Evolutionary conservation across 331 rosid species (phyloP).

Genomic region (Quercus lobata): DNA sequence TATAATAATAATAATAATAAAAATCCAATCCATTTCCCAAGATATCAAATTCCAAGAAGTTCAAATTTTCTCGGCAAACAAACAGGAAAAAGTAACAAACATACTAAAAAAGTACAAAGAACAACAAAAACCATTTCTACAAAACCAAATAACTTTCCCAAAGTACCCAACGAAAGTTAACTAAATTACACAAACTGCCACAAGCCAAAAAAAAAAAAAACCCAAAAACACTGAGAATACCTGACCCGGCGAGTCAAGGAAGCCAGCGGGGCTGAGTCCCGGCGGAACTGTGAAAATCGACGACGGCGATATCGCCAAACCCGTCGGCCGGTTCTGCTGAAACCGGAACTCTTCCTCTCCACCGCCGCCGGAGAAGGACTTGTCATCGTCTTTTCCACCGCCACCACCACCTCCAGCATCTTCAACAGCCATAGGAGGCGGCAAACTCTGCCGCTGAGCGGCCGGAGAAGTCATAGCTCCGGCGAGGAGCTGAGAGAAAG

Average conservation of each 20-base stretch:
- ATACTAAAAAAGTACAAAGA: background rate
- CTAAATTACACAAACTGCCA: background rate
- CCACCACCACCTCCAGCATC: too few species aligned
- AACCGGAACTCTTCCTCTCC: conserved; percentile 22
- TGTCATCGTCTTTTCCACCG: background rate
- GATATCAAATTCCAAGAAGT: background rate
- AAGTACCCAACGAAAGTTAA: background rate
- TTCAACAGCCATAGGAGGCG: background rate
- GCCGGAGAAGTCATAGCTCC: conserved; percentile 71
- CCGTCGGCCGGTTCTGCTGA: conserved; percentile 21
- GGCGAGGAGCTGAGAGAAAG: conserved; percentile 85
- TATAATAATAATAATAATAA: too few species aligned
- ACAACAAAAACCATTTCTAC: too few species aligned
- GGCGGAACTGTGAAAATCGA: conserved; percentile 26
- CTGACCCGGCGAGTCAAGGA: conserved; percentile 53
- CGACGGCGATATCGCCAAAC: conserved; percentile 21
- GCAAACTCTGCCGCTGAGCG: background rate
- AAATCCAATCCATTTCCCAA: background rate
- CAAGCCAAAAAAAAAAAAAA: background rate
- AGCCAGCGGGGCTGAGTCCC: conserved; percentile 26
- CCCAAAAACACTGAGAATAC: conserved; percentile 15
- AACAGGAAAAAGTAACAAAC: background rate
- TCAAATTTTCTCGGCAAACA: background rate
- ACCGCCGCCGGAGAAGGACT: background rate
- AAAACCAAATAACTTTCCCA: background rate